Evolutionary conservation across 768 basidiomycete genomes (phyloP), one percentile per base, ranked within the genome.

Genomic region (Amanita rimosa): DNA sequence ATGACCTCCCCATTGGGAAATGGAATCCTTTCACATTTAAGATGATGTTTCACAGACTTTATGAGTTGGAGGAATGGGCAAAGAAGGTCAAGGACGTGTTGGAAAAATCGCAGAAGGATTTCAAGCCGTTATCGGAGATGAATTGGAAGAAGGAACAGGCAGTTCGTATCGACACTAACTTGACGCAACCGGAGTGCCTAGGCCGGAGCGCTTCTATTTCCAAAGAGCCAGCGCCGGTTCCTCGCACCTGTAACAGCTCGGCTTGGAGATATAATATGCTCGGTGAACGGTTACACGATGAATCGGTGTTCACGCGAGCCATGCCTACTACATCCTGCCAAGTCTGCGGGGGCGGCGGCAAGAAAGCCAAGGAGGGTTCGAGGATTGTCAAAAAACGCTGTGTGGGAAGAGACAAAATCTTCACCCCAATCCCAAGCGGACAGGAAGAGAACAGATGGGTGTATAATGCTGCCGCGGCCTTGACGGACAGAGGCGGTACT

Each of bases 21-120:
- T 62, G 65, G 44, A 78, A 74, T 55, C 68, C 69, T 14, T 83
- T 83, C 63, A 81, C 76, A 29, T 83, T 83, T 68, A 76, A 74
- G 55, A 67, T 78, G 56, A 83, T 81, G 78, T 60, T 82, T 49
- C 78, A 83, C 64, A 76, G 79, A 58, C 66, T 83, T 9, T 83
- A 83, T 60, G 67, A 73, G 47, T 61, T 74, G 46, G 75, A 76
- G 17, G 79, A 81, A 47, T 83, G 79, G 77, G 68, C 64, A 1
- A 65, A 67, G 53, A 78, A 74, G 59, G 73, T 81, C 46, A 74
- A 72, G 58, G 69, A 69, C 19, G 68, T 73, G 17, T 56, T 81
- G 58, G 71, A 75, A 57, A 64, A 60, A 48, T 81, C 79, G 37
- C 71, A 73, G 60, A 68, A 64, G 34, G 72, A 75, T 50, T 83